A percentile compares a stretch with the other conserved stretches of the same genome.
phyloP scores from a whole-genome alignment of 352 stramenopile genomes.

The Globisporangium camurandrum region DNA sequence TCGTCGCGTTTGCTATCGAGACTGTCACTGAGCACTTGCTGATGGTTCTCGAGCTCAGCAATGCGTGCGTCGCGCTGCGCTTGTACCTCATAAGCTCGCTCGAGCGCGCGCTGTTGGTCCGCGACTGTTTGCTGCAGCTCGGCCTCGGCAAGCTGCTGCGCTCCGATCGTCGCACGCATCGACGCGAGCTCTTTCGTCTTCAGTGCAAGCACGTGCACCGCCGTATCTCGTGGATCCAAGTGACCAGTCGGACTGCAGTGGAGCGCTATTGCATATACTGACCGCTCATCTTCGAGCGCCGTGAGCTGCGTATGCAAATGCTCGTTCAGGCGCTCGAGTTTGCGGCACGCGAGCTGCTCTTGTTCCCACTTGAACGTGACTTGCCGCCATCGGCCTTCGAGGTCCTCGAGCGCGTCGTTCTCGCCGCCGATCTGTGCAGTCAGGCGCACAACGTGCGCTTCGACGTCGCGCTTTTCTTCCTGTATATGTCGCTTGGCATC shows the following conservation, averaged over 20 bases:
- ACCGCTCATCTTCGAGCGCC: slow-evolving; percentile 46
- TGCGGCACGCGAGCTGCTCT: slow-evolving; percentile 29
- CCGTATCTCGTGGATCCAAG: slow-evolving; percentile 18
- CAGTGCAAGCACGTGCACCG: slow-evolving; percentile 32
- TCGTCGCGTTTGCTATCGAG: slow-evolving; percentile 5
- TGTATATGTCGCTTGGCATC: slow-evolving; percentile 27
- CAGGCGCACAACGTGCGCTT: slow-evolving; percentile 15
- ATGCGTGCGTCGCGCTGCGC: slow-evolving; percentile 5
- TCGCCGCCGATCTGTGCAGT: slow-evolving; percentile 36
- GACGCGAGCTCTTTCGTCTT: slow-evolving; percentile 45
- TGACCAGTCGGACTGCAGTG: slow-evolving; percentile 29
- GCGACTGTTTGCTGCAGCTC: slow-evolving; percentile 9
- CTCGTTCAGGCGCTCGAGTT: slow-evolving; percentile 32
- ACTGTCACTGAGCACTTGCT: not conserved
- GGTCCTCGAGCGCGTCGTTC: slow-evolving; percentile 40
- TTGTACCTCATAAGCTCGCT: slow-evolving; percentile 10
- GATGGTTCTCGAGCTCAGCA: not conserved
- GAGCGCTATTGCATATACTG: slow-evolving; percentile 31
- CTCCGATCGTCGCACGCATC: slow-evolving; percentile 2
- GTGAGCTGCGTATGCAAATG: slow-evolving; percentile 22
- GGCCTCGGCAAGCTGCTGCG: not conserved
- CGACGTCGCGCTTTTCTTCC: slow-evolving; percentile 23
- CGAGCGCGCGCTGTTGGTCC: slow-evolving; percentile 3
- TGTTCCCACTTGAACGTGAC: slow-evolving; percentile 46
- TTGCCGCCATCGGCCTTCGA: slow-evolving; percentile 45